These are phyloP conservation scores for Trametes meyenii DNA, from an alignment of 768 basidiomycete species.

Conservation along the genomic window DNA sequence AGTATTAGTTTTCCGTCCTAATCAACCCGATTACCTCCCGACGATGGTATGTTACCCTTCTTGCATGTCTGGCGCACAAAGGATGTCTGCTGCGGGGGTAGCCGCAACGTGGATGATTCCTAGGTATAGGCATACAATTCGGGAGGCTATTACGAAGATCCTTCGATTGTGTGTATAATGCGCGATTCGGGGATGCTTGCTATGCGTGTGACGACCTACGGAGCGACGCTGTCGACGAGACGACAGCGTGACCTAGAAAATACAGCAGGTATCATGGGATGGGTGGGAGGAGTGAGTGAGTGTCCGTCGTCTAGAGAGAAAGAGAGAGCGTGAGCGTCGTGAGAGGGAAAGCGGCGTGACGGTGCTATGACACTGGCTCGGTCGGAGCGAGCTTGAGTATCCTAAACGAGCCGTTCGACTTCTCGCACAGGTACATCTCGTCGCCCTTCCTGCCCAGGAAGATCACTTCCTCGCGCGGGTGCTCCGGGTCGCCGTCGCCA, in stretches of 20 bases:
- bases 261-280: slow-evolving; percentile 25
- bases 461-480: slow-evolving; percentile 67
- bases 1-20: not conserved
- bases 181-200: not conserved
- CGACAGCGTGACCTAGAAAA: slow-evolving; percentile 17
- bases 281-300: slow-evolving; percentile 3
- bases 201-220: slow-evolving; percentile 2
- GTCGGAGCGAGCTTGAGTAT: slow-evolving; percentile 67
- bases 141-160: slow-evolving; percentile 11
- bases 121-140: slow-evolving; percentile 18
- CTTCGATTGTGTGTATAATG: not conserved
- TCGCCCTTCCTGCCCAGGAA: slow-evolving; percentile 79
- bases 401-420: slow-evolving; percentile 71
- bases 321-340: slow-evolving; percentile 11
- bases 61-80: not conserved
- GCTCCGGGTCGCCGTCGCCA: slow-evolving; percentile 55
- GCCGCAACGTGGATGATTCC: slow-evolving; percentile 1
- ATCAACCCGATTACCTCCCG: not conserved
- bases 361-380: slow-evolving; percentile 22
- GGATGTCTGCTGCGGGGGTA: not conserved
- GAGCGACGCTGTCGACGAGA: slow-evolving; percentile 7
- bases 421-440: slow-evolving; percentile 82
- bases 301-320: slow-evolving; percentile 13
- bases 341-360: not conserved
- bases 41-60: too few relatives aligned